Percentiles rank a stretch among this genome's conserved stretches.
Conservation (phyloP, 2,329 filamentous ascomycete species). For the Geoglossum cookeanum region DNA sequence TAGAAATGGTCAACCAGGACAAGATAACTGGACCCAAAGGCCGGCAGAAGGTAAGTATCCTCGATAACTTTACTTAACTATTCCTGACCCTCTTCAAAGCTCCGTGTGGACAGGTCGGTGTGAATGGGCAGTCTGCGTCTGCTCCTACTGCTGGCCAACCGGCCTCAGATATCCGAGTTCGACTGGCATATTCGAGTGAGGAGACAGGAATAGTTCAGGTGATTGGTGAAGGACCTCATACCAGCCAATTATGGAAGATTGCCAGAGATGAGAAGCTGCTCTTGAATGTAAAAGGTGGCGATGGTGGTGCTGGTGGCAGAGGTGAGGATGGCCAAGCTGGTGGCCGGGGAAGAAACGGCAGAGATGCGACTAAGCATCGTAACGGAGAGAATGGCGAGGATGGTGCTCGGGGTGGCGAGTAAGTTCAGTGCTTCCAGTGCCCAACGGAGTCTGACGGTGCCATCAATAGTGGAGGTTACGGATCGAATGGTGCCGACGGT, state of each 20-base stretch:
- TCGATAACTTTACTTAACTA: too few relatives aligned
- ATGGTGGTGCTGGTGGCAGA: not conserved
- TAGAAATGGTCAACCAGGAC: too few relatives aligned
- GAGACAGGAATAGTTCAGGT: constrained; percentile 7
- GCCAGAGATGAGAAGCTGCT: not conserved
- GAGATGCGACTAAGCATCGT: constrained; percentile 7
- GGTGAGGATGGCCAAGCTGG: constrained; percentile 9
- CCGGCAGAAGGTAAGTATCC: too few relatives aligned
- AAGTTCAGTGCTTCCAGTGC: not conserved
- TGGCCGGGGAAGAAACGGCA: constrained; percentile 7
- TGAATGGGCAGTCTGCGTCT: not conserved
- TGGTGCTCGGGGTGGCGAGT: not conserved
- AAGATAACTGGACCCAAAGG: too few relatives aligned
- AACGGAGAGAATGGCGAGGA: constrained; percentile 3
- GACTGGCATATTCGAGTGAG: constrained; percentile 1
- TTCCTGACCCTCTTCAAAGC: not conserved
- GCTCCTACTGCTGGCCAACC: not conserved
- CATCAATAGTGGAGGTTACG: constrained; percentile 8
- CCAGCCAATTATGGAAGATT: not conserved
- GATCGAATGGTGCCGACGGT: constrained; percentile 8
- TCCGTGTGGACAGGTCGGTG: not conserved
- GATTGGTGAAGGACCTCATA: constrained; percentile 2
- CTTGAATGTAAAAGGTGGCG: not conserved
- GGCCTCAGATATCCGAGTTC: not conserved
- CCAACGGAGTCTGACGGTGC: too few relatives aligned